phyloP scores from a whole-genome alignment of 768 basidiomycete genomes.

The Amanita fuliginea region DNA sequence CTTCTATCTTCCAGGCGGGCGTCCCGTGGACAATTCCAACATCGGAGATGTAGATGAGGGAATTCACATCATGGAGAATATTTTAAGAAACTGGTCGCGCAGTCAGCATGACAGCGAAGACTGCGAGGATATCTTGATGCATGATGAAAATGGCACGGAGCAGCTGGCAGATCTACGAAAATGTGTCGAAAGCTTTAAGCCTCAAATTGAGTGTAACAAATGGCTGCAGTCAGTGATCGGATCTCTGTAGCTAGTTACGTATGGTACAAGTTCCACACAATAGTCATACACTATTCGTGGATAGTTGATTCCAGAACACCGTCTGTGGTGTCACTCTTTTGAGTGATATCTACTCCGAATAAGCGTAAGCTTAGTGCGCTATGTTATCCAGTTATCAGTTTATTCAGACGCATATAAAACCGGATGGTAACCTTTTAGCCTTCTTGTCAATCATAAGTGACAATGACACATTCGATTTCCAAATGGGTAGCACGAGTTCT shows the following conservation, averaged over 20 bases:
- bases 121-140: conserved; percentile 38
- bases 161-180: conserved; percentile 43
- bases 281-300: not conserved
- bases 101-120: conserved; percentile 29
- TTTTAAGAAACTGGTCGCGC: conserved; percentile 55
- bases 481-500: conserved; percentile 84
- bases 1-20: conserved; percentile 4
- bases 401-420: not conserved
- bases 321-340: conserved; percentile 20
- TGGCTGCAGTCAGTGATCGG: conserved; percentile 63
- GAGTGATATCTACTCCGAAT: conserved; percentile 74
- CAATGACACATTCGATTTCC: conserved; percentile 85
- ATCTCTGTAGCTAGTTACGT: conserved; percentile 19
- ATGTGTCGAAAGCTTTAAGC: conserved; percentile 54
- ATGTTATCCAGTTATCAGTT: conserved; percentile 2
- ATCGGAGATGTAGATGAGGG: conserved; percentile 66
- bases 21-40: conserved; percentile 20
- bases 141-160: conserved; percentile 22
- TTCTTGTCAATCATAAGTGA: conserved; percentile 95
- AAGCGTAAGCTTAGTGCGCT: conserved; percentile 84
- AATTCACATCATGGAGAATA: conserved; percentile 65
- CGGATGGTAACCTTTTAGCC: conserved; percentile 67
- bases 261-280: not conserved
- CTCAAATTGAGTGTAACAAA: conserved; percentile 62
- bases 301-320: not conserved